These are phyloP conservation scores for Solanum commersonii DNA, from an alignment of 257 asterid species.

Conservation along the genomic window DNA sequence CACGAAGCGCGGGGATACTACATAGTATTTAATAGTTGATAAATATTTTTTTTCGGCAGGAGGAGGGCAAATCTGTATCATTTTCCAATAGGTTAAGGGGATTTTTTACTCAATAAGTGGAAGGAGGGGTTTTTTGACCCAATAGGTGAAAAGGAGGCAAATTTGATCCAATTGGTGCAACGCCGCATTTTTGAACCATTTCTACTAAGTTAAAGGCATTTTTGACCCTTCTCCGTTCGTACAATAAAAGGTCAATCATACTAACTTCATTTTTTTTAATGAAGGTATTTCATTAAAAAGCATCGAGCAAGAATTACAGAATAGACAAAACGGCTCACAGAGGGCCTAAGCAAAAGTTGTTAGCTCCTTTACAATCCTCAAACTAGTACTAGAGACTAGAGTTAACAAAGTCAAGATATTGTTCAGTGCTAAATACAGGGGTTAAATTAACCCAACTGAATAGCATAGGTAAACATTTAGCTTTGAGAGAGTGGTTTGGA, in stretches of 20 bases:
- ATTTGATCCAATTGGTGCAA: not conserved
- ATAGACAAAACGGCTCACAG: not conserved
- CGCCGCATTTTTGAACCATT: not conserved
- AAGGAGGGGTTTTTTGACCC: not conserved
- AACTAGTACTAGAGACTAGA: not conserved
- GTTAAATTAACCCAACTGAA: not conserved
- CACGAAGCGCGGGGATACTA: not conserved
- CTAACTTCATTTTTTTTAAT: not conserved
- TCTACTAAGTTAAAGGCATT: not conserved
- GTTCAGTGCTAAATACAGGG: not conserved
- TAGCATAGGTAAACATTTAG: not conserved
- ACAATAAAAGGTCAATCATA: not conserved
- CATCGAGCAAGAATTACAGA: not conserved
- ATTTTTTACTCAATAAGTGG: not conserved
- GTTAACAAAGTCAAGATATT: not conserved
- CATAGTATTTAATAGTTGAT: not conserved
- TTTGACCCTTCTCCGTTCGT: not conserved
- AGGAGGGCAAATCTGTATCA: not conserved
- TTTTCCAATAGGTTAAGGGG: not conserved
- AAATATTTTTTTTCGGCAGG: not conserved
- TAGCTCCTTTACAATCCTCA: not conserved
- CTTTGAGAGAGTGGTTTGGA: not conserved
- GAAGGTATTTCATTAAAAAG: not conserved
- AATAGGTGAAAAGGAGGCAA: not conserved
- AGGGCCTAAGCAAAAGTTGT: not conserved